Evolutionary conservation across 345 rosid species (phyloP).

Genomic region (Rhizophora mangle): DNA sequence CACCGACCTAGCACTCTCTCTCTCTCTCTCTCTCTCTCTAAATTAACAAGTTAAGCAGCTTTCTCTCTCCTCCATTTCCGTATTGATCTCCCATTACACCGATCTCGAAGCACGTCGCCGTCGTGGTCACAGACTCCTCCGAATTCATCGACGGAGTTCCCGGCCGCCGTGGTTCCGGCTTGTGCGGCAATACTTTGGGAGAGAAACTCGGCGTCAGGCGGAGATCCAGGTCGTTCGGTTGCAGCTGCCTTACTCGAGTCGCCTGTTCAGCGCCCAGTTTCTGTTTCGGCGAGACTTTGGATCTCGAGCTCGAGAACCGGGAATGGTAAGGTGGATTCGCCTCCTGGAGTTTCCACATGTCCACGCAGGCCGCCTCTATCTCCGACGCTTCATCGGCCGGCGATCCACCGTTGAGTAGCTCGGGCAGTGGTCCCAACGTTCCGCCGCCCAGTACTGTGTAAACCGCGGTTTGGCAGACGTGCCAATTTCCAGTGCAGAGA

Average conservation of each 20-base stretch:
- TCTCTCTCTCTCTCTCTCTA: constrained; percentile 24
- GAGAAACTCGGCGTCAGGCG: constrained; percentile 42
- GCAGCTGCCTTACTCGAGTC: constrained; percentile 3
- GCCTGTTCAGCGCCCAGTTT: constrained; percentile 39
- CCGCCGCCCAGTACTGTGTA: constrained; percentile 92
- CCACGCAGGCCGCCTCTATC: constrained; percentile 45
- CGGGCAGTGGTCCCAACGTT: constrained; percentile 59
- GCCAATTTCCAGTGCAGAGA: constrained; percentile 90
- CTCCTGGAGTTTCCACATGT: constrained; percentile 48
- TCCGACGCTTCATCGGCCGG: constrained; percentile 71
- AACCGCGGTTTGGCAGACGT: constrained; percentile 78
- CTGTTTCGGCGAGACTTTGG: constrained; percentile 54
- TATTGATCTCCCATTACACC: constrained; percentile 26
- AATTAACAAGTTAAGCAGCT: constrained; percentile 53
- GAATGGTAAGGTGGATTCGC: constrained; percentile 39
- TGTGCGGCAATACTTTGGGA: constrained; percentile 18
- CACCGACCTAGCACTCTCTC: constrained; percentile 11
- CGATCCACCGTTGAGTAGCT: constrained; percentile 41
- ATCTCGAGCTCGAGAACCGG: constrained; percentile 68
- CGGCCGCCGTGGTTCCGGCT: constrained; percentile 42
- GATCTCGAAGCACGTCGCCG: constrained; percentile 50
- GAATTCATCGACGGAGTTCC: constrained; percentile 83
- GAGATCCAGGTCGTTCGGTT: constrained; percentile 64
- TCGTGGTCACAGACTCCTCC: constrained; percentile 72
- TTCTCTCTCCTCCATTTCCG: constrained; percentile 40